Percentiles rank a stretch among this genome's conserved stretches.
phyloP scores from a whole-genome alignment of 2,329 filamentous ascomycete genomes.

The Arthrobotrys sinensis region DNA sequence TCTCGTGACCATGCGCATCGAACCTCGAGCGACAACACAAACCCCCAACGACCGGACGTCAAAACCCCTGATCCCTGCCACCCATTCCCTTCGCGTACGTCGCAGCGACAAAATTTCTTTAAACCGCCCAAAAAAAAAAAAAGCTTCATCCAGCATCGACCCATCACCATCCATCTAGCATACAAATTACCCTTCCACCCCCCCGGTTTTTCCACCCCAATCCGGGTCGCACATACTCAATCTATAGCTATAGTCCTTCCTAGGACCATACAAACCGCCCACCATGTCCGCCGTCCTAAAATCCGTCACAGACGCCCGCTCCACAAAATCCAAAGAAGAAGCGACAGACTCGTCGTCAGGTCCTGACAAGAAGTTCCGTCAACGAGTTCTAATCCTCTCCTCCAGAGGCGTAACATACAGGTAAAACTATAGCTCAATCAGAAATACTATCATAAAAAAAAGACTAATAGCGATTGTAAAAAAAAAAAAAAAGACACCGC shows the following conservation, averaged over 20 bases:
- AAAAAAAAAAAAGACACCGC: conserved; percentile 77
- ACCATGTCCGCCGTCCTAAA: conserved; percentile 83
- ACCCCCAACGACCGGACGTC: background rate
- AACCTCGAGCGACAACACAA: no score
- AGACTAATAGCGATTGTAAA: conserved; percentile 22
- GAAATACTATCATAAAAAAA: conserved; percentile 8
- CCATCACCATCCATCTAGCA: conserved; percentile 15
- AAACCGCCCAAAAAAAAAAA: conserved; percentile 6
- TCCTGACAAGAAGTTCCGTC: conserved; percentile 76
- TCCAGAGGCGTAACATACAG: conserved; percentile 92
- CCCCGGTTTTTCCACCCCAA: conserved; percentile 6
- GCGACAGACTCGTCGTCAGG: conserved; percentile 68
- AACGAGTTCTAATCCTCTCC: conserved; percentile 88
- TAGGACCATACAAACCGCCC: conserved; percentile 54
- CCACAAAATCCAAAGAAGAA: conserved; percentile 70
- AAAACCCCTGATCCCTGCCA: conserved; percentile 11
- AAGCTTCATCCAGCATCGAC: conserved; percentile 1
- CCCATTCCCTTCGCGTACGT: background rate
- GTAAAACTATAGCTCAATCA: conserved; percentile 68
- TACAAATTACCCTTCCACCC: background rate
- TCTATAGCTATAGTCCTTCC: background rate
- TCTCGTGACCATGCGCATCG: no score
- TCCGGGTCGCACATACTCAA: conserved; percentile 26
- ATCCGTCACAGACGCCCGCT: conserved; percentile 76
- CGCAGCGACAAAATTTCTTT: conserved; percentile 16